Evolutionary conservation across 345 rosid genomes (phyloP).

Genomic region (Geranium brycei): DNA sequence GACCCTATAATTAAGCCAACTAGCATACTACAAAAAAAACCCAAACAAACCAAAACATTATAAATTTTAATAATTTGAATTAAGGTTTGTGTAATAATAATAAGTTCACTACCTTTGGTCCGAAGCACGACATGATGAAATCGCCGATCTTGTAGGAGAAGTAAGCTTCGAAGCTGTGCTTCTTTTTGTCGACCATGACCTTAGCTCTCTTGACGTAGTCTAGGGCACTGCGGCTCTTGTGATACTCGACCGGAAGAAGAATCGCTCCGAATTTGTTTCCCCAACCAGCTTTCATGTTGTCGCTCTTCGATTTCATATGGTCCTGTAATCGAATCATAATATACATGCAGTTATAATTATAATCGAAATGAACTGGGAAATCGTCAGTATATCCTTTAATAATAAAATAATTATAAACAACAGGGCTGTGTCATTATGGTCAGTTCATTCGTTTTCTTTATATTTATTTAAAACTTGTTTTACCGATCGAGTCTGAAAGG

Average conservation of each 20-base stretch:
- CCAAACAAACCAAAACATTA: not conserved
- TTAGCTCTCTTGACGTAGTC: slow-evolving; percentile 35
- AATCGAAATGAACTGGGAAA: no score
- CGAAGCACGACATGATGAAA: slow-evolving; percentile 25
- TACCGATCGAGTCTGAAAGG: no score
- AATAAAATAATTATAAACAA: no score
- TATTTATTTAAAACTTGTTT: no score
- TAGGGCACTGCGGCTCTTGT: slow-evolving; percentile 21
- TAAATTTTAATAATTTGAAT: no score
- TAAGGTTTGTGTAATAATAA: not conserved
- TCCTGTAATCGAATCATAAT: slow-evolving; percentile 15
- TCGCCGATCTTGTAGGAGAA: slow-evolving; percentile 34
- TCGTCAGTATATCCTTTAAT: no score
- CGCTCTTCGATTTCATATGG: slow-evolving; percentile 18
- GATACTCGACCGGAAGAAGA: slow-evolving; percentile 34
- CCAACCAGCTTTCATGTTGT: slow-evolving; percentile 21
- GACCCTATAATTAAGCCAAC: slow-evolving; percentile 32
- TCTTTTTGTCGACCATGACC: slow-evolving; percentile 39
- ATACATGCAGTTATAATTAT: no score
- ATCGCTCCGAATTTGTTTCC: slow-evolving; percentile 49
- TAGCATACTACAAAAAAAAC: slow-evolving; percentile 24
- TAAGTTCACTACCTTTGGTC: slow-evolving; percentile 24
- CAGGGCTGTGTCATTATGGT: no score
- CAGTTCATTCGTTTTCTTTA: no score
- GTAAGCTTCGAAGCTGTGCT: slow-evolving; percentile 32